These are phyloP conservation scores for Thymus mandschuricus DNA, from an alignment of 257 asterid genomes.

Conservation along the genomic window DNA sequence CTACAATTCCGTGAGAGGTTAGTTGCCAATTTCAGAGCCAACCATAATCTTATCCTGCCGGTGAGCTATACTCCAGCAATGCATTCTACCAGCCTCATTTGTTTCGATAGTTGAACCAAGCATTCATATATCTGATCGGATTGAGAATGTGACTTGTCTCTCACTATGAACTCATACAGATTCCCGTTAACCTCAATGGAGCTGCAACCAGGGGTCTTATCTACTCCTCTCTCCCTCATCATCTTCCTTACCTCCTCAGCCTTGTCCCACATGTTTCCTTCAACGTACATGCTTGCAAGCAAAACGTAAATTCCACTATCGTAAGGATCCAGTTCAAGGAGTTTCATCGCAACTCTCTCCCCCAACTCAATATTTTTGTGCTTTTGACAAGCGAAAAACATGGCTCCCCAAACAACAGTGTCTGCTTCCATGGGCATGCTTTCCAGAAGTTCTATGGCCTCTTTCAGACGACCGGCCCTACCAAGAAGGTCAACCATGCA, in stretches of 20 bases:
- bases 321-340: constrained; percentile 70
- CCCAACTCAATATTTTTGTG: constrained; percentile 71
- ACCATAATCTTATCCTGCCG: constrained; percentile 7
- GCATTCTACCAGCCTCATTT: constrained; percentile 41
- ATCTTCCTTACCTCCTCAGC: constrained; percentile 69
- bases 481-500: constrained; percentile 88
- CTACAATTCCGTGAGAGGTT: background rate
- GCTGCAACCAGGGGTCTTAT: constrained; percentile 88
- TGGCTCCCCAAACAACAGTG: constrained; percentile 82
- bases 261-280: constrained; percentile 60
- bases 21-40: background rate
- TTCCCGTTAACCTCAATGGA: constrained; percentile 74
- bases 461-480: constrained; percentile 67
- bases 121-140: constrained; percentile 52
- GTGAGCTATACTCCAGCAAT: too few species aligned
- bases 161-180: constrained; percentile 61
- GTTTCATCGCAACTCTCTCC: constrained; percentile 70
- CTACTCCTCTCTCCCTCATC: constrained; percentile 78
- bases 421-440: constrained; percentile 74
- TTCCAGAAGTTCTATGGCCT: constrained; percentile 62
- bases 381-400: constrained; percentile 70
- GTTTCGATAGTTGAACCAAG: constrained; percentile 52
- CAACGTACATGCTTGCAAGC: constrained; percentile 76
- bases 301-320: constrained; percentile 78
- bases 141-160: constrained; percentile 63